Percentiles rank a stretch among this genome's conserved stretches.
Evolutionary conservation across 2,329 filamentous ascomycete species (phyloP).

Genomic region (Xylariaceae sp.): DNA sequence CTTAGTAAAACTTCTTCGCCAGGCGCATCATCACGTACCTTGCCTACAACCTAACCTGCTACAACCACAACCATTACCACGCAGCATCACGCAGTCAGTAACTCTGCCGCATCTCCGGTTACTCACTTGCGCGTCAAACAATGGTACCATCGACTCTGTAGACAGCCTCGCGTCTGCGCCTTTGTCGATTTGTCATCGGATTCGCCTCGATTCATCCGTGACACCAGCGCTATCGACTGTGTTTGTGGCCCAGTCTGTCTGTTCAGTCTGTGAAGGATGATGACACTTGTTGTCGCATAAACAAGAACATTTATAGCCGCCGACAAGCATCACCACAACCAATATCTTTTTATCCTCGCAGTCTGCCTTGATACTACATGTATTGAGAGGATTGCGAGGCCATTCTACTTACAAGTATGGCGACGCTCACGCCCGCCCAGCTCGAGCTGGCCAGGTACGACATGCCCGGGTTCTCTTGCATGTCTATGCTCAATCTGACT

Average conservation of each 20-base stretch:
- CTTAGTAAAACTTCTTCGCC: conserved; percentile 12
- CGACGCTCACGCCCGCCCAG: conserved; percentile 45
- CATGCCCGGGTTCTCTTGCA: neutral
- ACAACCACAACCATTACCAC: neutral
- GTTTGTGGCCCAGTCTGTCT: neutral
- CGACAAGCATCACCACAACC: neutral
- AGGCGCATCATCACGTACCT: conserved; percentile 11
- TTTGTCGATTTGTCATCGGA: conserved; percentile 3
- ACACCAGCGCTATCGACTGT: neutral
- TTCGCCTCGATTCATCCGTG: conserved; percentile 1
- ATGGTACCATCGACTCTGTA: conserved; percentile 14
- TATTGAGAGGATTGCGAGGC: conserved; percentile 12
- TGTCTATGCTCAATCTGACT: conserved; percentile 5
- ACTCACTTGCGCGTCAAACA: conserved; percentile 12
- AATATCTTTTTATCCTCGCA: neutral
- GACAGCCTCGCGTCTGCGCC: conserved; percentile 7
- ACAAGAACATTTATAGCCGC: conserved; percentile 4
- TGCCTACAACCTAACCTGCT: conserved; percentile 1
- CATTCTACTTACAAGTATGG: conserved; percentile 26
- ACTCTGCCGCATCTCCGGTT: conserved; percentile 1
- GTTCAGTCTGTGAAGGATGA: conserved; percentile 6
- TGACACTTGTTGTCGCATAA: conserved; percentile 16
- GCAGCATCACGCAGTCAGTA: conserved; percentile 8
- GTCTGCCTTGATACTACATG: conserved; percentile 18
- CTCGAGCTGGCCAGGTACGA: conserved; percentile 54